These are phyloP conservation scores for Cymodocea nodosa DNA, from an alignment of 116 monocot genomes.

Conservation along the genomic window DNA sequence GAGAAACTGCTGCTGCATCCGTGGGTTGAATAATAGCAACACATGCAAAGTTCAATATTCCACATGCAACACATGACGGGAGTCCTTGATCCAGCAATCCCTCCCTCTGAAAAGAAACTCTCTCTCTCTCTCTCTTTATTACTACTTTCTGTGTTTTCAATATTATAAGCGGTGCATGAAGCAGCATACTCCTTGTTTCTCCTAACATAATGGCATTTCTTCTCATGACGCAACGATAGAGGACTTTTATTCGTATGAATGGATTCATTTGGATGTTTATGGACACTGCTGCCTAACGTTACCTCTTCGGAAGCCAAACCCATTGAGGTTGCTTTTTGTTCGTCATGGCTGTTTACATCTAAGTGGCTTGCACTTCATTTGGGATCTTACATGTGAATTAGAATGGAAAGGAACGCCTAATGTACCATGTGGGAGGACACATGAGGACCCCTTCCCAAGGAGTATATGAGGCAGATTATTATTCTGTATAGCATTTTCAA, in stretches of 20 bases:
- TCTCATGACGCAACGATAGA: constrained; percentile 15
- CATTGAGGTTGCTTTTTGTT: constrained; percentile 37
- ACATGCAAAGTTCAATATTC: no score
- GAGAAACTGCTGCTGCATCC: constrained; percentile 45
- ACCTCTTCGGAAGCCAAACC: constrained; percentile 22
- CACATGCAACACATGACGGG: constrained; percentile 93
- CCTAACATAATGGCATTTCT: constrained; percentile 10
- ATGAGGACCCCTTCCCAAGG: constrained; percentile 51
- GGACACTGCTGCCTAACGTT: constrained; percentile 15
- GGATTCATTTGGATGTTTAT: constrained; percentile 4
- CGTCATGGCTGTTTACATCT: constrained; percentile 42
- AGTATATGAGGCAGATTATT: constrained; percentile 48
- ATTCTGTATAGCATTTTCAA: constrained; percentile 52
- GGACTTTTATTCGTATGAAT: constrained; percentile 10
- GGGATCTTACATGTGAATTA: constrained; percentile 28
- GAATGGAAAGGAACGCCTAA: constrained; percentile 28
- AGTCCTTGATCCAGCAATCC: constrained; percentile 74
- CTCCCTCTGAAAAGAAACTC: constrained; percentile 19
- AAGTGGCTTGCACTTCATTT: constrained; percentile 47
- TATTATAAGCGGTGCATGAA: constrained; percentile 15
- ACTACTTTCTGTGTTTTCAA: constrained; percentile 18
- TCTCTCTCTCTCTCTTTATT: constrained; percentile 45
- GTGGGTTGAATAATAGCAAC: constrained; percentile 85
- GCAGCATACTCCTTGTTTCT: constrained; percentile 15
- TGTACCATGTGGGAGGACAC: constrained; percentile 57